Conservation (phyloP, 345 rosid species). For the Reutealis trisperma region DNA sequence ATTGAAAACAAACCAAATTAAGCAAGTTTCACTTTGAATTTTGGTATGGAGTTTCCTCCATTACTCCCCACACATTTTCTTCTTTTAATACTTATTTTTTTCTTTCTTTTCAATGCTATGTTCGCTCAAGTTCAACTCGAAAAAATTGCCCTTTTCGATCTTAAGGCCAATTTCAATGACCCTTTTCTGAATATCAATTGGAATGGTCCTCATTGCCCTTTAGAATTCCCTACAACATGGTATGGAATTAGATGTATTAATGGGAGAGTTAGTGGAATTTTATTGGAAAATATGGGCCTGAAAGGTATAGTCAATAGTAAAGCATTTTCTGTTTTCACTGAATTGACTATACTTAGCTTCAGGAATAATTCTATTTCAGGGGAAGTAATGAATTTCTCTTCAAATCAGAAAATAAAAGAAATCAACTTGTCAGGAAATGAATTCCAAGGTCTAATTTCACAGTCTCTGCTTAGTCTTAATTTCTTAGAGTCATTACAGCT, state of each 20-base stretch:
- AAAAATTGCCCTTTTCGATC: conserved; percentile 36
- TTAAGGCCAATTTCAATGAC: conserved; percentile 38
- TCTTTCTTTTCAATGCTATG: neutral
- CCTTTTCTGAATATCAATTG: conserved; percentile 45
- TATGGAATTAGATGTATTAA: conserved; percentile 39
- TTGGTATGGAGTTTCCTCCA: conserved; percentile 22
- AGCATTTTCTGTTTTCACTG: conserved; percentile 33
- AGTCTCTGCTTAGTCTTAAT: conserved; percentile 28
- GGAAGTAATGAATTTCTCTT: conserved; percentile 42
- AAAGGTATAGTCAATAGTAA: conserved; percentile 23
- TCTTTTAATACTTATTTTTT: conserved; percentile 12
- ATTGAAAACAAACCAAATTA: neutral
- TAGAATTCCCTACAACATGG: conserved; percentile 31
- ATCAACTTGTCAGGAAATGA: conserved; percentile 46
- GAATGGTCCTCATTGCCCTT: conserved; percentile 44
- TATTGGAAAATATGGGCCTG: conserved; percentile 38
- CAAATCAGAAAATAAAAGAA: conserved; percentile 33
- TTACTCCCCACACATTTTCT: neutral
- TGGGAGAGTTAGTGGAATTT: conserved; percentile 36
- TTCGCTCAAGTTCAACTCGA: conserved; percentile 25
- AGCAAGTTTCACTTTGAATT: neutral
- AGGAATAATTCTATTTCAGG: conserved; percentile 46
- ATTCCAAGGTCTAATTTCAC: conserved; percentile 34
- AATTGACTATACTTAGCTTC: conserved; percentile 39
- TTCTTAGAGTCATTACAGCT: conserved; percentile 40